Base-by-base conservation (phyloP, 306 rosid species). In the Prunus kanzakura region DNA sequence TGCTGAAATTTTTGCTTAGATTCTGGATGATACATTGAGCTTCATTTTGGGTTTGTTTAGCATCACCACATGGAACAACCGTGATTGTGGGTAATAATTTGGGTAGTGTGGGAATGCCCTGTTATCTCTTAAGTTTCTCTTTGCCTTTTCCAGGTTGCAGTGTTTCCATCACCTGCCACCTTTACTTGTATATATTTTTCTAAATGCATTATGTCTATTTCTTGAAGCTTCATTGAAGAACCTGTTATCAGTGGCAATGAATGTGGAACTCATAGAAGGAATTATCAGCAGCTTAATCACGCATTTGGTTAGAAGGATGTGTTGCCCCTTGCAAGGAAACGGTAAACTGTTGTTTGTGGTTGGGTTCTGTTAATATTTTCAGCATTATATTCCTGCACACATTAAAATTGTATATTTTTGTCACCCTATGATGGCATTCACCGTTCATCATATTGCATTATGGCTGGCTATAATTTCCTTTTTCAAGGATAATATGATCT, bases 151-250 rank as follows among this genome's bases (percentile, higher is more conserved):
- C 51, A 51, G 19, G 27, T 35, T 6, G 55, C 18, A 52, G 25
- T 55, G 43, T 67, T 29, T 55, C 35, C n/a, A 10, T 22, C 57
- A 12, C 38, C 32, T 67, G 71, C 71, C 43, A 66, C 45, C 55
- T 20, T 41, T n/a, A 43, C 11, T 2, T 72, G 55, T 15, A 20
- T 41, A 3, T 3, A 4, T 20, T 29, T 13, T 27, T 46, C 22
- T 35, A 49, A 51, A 27, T 76, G 57, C 14, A n/a, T 64, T 49
- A 11, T 72, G 14, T 61, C 55, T 60, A 56, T 81, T 77, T 80
- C 73, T 54, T 86, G 83, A 84, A 91, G 98, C 76, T 86, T 85
- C 98, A 12, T 67, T 90, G 84, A 91, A 82, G 88, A 89, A 80
- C 82, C 82, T 89, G 68, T 73, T 90, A 41, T 65, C 88, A 23